Conservation (phyloP, 169 alveolate genomes). For the Plasmodium adleri region DNA sequence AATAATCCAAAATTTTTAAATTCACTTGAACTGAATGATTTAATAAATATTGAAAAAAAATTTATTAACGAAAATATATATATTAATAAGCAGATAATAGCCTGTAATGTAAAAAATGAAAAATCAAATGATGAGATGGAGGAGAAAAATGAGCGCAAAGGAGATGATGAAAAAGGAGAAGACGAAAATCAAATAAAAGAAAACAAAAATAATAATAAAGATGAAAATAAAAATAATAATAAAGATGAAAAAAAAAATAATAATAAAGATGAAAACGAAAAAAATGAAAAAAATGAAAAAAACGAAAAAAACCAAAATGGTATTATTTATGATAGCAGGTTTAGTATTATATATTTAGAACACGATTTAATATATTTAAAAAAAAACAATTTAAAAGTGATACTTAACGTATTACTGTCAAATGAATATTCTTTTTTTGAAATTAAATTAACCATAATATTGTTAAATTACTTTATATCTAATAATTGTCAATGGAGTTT, state of each 20-base stretch:
- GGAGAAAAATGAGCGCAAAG: neutral
- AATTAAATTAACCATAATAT: slow-evolving; percentile 56
- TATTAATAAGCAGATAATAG: slow-evolving; percentile 48
- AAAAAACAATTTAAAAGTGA: slow-evolving; percentile 36
- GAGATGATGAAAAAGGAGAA: neutral
- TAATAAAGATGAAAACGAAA: neutral
- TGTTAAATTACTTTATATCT: slow-evolving; percentile 41
- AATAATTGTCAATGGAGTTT: neutral
- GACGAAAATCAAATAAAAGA: no score
- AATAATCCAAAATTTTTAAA: slow-evolving; percentile 50
- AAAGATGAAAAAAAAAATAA: no score
- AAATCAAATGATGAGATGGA: neutral
- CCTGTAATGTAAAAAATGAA: slow-evolving; percentile 7
- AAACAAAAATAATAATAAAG: no score
- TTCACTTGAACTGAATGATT: slow-evolving; percentile 6
- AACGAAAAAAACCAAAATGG: neutral
- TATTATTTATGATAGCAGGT: slow-evolving; percentile 49
- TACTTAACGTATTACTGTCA: slow-evolving; percentile 23
- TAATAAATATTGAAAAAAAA: slow-evolving; percentile 47
- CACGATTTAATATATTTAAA: slow-evolving; percentile 57
- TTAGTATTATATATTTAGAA: slow-evolving; percentile 58
- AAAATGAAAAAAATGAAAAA: neutral
- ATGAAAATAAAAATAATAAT: no score
- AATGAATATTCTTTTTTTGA: slow-evolving; percentile 27
- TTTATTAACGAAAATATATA: slow-evolving; percentile 46